Conservation (phyloP, 495 filamentous ascomycete genomes). For the Collariella sp. region DNA sequence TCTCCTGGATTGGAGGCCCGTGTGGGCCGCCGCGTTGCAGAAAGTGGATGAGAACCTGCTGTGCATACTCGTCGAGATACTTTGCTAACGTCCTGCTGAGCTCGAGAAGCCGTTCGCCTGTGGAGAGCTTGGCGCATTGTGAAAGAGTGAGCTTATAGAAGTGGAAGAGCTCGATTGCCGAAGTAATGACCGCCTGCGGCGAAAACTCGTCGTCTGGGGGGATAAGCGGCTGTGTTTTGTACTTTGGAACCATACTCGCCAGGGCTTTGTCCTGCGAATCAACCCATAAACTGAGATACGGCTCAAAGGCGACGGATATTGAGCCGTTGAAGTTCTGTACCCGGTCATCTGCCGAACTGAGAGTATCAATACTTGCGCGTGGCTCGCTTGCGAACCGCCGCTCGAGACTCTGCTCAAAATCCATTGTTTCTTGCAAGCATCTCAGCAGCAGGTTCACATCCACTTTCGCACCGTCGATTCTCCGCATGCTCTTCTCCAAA, state of each 20-base stretch:
- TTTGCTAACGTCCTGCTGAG: slow-evolving; percentile 78
- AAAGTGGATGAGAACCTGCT: slow-evolving; percentile 78
- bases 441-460: slow-evolving; percentile 89
- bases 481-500: slow-evolving; percentile 73
- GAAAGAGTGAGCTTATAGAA: slow-evolving; percentile 87
- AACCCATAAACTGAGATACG: slow-evolving; percentile 94
- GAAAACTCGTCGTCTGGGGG: slow-evolving; percentile 87
- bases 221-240: slow-evolving; percentile 73
- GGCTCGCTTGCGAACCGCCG: slow-evolving; percentile 67
- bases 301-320: slow-evolving; percentile 95
- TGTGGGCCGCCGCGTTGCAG: slow-evolving; percentile 53
- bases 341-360: slow-evolving; percentile 71
- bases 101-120: slow-evolving; percentile 76
- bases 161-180: slow-evolving; percentile 92
- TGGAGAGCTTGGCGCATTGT: slow-evolving; percentile 94
- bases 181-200: slow-evolving; percentile 77
- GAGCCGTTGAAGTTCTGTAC: slow-evolving; percentile 76
- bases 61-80: slow-evolving; percentile 91
- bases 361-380: slow-evolving; percentile 84
- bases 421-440: slow-evolving; percentile 91
- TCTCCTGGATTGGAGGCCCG: slow-evolving; percentile 62
- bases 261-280: slow-evolving; percentile 91
- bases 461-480: slow-evolving; percentile 66
- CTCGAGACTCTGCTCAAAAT: slow-evolving; percentile 92
- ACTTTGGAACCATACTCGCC: slow-evolving; percentile 77